phyloP scores from a whole-genome alignment of 495 filamentous ascomycete species.

The Parathielavia hyrcaniae region DNA sequence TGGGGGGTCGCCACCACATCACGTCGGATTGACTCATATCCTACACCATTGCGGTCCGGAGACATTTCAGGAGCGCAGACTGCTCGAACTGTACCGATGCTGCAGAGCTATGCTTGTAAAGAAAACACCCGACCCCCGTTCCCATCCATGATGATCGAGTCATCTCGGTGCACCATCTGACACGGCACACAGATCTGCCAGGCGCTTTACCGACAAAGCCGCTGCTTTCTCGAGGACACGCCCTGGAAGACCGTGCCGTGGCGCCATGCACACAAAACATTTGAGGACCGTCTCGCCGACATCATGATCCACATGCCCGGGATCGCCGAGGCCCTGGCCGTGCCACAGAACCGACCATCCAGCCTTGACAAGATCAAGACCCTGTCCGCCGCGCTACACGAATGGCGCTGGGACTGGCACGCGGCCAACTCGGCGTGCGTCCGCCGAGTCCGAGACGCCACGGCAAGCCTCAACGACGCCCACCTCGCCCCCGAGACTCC shows the following conservation, averaged over 20 bases:
- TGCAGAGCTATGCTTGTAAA: constrained; percentile 2
- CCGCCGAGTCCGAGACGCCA: neutral
- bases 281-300: constrained; percentile 17
- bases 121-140: too few relatives aligned
- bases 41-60: neutral
- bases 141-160: neutral
- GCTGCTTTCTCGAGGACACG: constrained; percentile 6
- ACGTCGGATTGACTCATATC: neutral
- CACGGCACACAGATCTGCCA: neutral
- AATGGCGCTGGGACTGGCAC: constrained; percentile 7
- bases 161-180: neutral
- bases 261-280: constrained; percentile 4
- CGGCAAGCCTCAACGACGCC: neutral
- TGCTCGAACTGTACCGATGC: neutral
- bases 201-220: neutral
- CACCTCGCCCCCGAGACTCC: neutral
- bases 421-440: neutral
- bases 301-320: constrained; percentile 13
- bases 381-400: neutral
- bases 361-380: neutral
- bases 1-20: neutral
- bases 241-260: constrained; percentile 13
- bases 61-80: neutral
- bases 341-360: neutral
- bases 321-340: constrained; percentile 1